phyloP scores from a whole-genome alignment of 805 yeast species.

The Ogataea trehaloabstinens region DNA sequence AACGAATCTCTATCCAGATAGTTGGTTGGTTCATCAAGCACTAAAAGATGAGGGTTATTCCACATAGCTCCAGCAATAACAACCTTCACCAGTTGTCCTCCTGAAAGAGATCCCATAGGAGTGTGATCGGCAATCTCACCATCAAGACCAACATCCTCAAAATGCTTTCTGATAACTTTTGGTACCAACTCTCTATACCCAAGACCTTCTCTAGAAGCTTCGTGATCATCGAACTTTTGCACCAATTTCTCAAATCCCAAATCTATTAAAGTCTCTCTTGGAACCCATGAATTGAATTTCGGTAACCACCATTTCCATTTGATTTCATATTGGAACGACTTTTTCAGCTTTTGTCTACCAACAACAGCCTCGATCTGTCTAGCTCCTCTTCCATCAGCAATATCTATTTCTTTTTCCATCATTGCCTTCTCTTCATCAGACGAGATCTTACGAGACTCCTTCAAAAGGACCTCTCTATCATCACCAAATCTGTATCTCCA shows the following conservation, averaged over 20 bases:
- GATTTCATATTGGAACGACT: conserved; percentile 93
- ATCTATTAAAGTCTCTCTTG: conserved; percentile 76
- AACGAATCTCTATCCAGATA: conserved; percentile 96
- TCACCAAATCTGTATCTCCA: conserved; percentile 99
- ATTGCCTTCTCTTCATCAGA: conserved; percentile 68
- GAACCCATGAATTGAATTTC: conserved; percentile 89
- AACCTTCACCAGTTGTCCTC: conserved; percentile 97
- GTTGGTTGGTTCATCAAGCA: conserved; percentile 97
- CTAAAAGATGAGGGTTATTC: conserved; percentile 97
- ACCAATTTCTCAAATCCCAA: conserved; percentile 88
- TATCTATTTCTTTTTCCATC: conserved; percentile 75
- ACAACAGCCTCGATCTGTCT: conserved; percentile 91
- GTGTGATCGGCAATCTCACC: conserved; percentile 99
- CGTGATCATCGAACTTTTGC: conserved; percentile 95
- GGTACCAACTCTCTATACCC: conserved; percentile 96
- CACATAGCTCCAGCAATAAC: conserved; percentile 99
- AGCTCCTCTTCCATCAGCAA: conserved; percentile 80
- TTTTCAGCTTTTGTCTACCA: conserved; percentile 96
- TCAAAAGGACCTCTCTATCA: conserved; percentile 92
- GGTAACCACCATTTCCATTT: conserved; percentile 94
- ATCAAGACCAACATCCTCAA: conserved; percentile 95
- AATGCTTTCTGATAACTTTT: conserved; percentile 90
- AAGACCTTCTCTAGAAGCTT: conserved; percentile 98
- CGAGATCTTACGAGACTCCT: conserved; percentile 86
- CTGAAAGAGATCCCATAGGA: conserved; percentile 93